These are phyloP conservation scores for Pleurotus citrinopileatus DNA, from an alignment of 768 basidiomycete species.

Conservation along the genomic window DNA sequence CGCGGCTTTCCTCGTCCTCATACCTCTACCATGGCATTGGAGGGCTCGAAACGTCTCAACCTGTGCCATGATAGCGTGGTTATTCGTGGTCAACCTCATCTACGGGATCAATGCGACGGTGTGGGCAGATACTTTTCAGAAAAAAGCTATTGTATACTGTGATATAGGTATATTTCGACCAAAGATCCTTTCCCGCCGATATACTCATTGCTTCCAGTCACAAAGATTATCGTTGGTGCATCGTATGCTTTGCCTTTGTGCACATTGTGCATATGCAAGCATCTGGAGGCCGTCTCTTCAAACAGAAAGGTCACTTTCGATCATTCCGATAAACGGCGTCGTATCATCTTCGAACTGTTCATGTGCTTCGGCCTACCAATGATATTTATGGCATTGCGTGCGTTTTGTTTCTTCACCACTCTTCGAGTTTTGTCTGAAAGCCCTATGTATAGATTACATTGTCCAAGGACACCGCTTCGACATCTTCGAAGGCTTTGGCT, in stretches of 20 bases:
- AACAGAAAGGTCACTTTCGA: slow-evolving; percentile 30
- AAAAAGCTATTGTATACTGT: too few relatives aligned
- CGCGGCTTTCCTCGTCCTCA: slow-evolving; percentile 37
- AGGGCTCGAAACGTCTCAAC: slow-evolving; percentile 44
- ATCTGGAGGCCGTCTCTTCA: slow-evolving; percentile 54
- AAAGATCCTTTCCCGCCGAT: too few relatives aligned
- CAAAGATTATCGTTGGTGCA: slow-evolving; percentile 50
- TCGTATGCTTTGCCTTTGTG: slow-evolving; percentile 58
- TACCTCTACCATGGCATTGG: slow-evolving; percentile 38
- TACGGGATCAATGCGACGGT: slow-evolving; percentile 56
- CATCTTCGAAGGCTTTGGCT: slow-evolving; percentile 58
- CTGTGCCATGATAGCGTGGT: slow-evolving; percentile 50
- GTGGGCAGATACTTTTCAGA: too few relatives aligned
- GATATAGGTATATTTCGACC: background rate
- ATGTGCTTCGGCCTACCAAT: slow-evolving; percentile 55
- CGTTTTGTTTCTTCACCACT: slow-evolving; percentile 22
- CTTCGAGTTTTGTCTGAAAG: slow-evolving; percentile 3
- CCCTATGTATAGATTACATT: slow-evolving; percentile 42
- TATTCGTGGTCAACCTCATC: slow-evolving; percentile 44
- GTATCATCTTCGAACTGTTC: slow-evolving; percentile 40
- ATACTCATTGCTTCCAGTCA: slow-evolving; percentile 44
- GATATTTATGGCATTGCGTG: slow-evolving; percentile 56
- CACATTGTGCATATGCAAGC: slow-evolving; percentile 51
- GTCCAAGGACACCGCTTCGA: slow-evolving; percentile 64
- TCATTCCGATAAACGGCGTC: slow-evolving; percentile 34